These are phyloP conservation scores for Candida coquimbonensis DNA, from an alignment of 805 yeast genomes.

Conservation along the genomic window DNA sequence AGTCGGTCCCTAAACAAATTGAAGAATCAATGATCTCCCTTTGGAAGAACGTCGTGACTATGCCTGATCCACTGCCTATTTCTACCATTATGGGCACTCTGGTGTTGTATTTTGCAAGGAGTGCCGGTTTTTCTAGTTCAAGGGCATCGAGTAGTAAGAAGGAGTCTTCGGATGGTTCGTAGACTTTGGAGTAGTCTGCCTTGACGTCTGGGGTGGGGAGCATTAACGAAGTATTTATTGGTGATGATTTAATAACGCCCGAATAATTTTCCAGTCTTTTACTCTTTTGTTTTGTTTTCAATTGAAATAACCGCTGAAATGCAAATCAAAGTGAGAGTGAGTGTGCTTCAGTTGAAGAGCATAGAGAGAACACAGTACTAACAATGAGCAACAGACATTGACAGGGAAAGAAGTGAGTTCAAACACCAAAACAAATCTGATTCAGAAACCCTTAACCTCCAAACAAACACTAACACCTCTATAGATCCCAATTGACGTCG, in stretches of 20 bases:
- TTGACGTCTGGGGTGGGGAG: slow-evolving; percentile 69
- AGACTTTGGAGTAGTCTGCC: slow-evolving; percentile 65
- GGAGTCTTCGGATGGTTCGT: slow-evolving; percentile 94
- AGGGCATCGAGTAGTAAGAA: slow-evolving; percentile 76
- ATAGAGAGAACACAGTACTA: slow-evolving; percentile 3
- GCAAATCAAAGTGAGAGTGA: slow-evolving; percentile 61
- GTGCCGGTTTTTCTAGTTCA: slow-evolving; percentile 46
- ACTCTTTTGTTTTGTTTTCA: background rate
- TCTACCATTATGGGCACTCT: slow-evolving; percentile 48
- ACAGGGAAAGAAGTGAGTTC: slow-evolving; percentile 67
- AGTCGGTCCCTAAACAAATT: slow-evolving; percentile 62
- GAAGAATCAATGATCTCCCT: slow-evolving; percentile 47
- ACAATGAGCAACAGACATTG: slow-evolving; percentile 37
- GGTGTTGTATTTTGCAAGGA: slow-evolving; percentile 35
- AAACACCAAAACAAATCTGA: no score
- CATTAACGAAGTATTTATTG: slow-evolving; percentile 35
- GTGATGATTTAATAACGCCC: background rate
- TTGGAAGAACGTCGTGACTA: slow-evolving; percentile 73
- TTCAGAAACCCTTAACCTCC: background rate
- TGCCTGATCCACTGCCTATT: slow-evolving; percentile 89
- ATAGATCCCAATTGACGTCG: slow-evolving; percentile 66
- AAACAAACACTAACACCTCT: slow-evolving; percentile 4
- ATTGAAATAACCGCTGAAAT: slow-evolving; percentile 26
- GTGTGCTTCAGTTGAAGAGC: slow-evolving; percentile 11
- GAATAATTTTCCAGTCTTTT: background rate